Percentiles rank a stretch among this genome's conserved stretches.
phyloP scores from a whole-genome alignment of 2,329 filamentous ascomycete genomes.

The Chrysoporthe puriensis region DNA sequence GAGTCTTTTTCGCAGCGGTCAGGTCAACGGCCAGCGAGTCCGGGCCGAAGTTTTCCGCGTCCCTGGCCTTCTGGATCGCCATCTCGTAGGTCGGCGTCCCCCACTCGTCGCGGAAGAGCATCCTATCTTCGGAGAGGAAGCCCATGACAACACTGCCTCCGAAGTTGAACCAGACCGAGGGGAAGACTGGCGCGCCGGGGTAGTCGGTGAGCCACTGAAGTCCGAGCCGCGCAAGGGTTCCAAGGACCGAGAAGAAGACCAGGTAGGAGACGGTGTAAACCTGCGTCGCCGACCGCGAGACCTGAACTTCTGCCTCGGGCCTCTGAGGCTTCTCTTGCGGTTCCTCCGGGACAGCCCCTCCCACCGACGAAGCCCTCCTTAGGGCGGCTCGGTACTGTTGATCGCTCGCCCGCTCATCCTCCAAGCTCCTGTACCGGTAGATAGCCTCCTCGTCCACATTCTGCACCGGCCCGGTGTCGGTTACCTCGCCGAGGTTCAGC shows the following conservation, averaged over 20 bases:
- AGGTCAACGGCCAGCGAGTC: slow-evolving; percentile 39
- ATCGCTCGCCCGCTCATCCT: slow-evolving; percentile 37
- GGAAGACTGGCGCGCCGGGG: slow-evolving; percentile 75
- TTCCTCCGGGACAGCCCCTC: not conserved
- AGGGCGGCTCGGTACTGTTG: slow-evolving; percentile 27
- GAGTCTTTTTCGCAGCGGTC: slow-evolving; percentile 56
- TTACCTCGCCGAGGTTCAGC: slow-evolving; percentile 32
- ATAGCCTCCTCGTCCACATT: slow-evolving; percentile 40
- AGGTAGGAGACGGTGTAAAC: slow-evolving; percentile 80
- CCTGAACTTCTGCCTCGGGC: slow-evolving; percentile 16
- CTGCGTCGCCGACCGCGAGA: slow-evolving; percentile 58
- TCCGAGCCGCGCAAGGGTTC: slow-evolving; percentile 81
- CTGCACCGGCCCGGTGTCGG: slow-evolving; percentile 28
- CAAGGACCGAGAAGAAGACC: slow-evolving; percentile 81
- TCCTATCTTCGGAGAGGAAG: slow-evolving; percentile 78
- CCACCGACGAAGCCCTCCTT: not conserved
- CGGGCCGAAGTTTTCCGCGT: slow-evolving; percentile 44
- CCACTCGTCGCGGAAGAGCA: slow-evolving; percentile 73
- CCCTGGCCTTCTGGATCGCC: slow-evolving; percentile 39
- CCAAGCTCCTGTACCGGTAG: slow-evolving; percentile 43
- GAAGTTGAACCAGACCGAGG: slow-evolving; percentile 86
- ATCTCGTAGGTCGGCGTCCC: slow-evolving; percentile 49
- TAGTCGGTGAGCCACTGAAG: slow-evolving; percentile 80
- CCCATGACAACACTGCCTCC: slow-evolving; percentile 82
- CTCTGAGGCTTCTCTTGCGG: slow-evolving; percentile 10